Evolutionary conservation across 2,329 filamentous ascomycete genomes (phyloP), one percentile per base, ranked within the genome.

Genomic region (Fusarium gaditjirri): DNA sequence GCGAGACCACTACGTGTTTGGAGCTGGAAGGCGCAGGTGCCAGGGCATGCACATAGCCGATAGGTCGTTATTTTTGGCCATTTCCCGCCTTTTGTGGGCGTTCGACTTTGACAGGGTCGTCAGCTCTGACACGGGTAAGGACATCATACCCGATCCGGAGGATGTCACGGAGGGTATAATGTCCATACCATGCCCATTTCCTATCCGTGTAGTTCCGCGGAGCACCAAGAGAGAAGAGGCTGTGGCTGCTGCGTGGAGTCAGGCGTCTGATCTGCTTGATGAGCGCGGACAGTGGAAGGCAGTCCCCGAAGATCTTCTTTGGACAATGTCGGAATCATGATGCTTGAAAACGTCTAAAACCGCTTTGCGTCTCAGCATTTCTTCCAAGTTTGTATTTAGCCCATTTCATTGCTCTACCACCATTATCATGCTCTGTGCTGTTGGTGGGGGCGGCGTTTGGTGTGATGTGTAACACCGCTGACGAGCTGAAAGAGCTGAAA

Each of bases 361-460:
- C 19, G 23, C 8, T 3, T 3, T 11, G 0, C 19, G 8, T 8
- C 25, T 2, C 4, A 4, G 4, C 6, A n/a, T 2, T 12, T 3
- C 7, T 17, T 6, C 21, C 0, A 1, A 23, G 5, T 10, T 10
- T 21, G 1, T 16, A 46, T 12, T n/a, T 4, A 11, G 9, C 19
- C 19, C 8, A 29, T 3, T n/a, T 4, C 19, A 3, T 46, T 1
- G 4, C 43, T 29, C 14, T n/a, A 2, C 9, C 25, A 0, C 19
- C 25, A 11, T 11, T n/a, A 1, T 2, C 6, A 29, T 46, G 43
- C 13, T 11, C 19, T 4, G 8, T 21, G 17, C 8, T 14, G 8
- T 6, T 46, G 43, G 25, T 46, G 19, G 27, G 25, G 44, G 27
- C 44, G 11, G 25, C 3, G 19, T 46, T 19, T 29, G 44, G 5